These are phyloP conservation scores for Yamadazyma phyllophila DNA, from an alignment of 805 yeast species.

Conservation along the genomic window DNA sequence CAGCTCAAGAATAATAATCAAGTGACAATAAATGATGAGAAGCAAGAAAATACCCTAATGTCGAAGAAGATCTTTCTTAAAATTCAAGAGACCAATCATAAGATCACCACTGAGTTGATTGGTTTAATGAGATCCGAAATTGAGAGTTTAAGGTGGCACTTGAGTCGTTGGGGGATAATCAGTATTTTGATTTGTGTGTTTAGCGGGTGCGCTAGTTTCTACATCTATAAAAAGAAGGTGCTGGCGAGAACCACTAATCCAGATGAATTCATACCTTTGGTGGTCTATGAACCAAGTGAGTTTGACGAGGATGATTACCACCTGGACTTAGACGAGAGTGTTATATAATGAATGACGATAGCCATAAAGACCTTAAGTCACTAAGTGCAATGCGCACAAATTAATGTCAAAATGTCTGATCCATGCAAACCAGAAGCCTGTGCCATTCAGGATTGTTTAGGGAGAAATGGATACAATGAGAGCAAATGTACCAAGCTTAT, in stretches of 20 bases:
- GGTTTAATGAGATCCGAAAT: slow-evolving; percentile 83
- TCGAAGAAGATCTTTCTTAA: slow-evolving; percentile 65
- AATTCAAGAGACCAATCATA: slow-evolving; percentile 80
- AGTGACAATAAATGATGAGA: slow-evolving; percentile 82
- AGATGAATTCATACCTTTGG: slow-evolving; percentile 41
- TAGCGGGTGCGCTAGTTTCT: slow-evolving; percentile 50
- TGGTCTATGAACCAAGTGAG: slow-evolving; percentile 47
- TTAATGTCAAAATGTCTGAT: background rate
- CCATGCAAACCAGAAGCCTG: slow-evolving; percentile 82
- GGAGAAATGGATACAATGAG: slow-evolving; percentile 63
- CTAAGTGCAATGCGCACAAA: background rate
- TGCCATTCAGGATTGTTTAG: slow-evolving; percentile 77
- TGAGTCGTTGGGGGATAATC: slow-evolving; percentile 82
- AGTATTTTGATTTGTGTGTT: slow-evolving; percentile 69
- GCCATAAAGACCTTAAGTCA: slow-evolving; percentile 2
- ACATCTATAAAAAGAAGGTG: slow-evolving; percentile 37
- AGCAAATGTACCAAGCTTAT: slow-evolving; percentile 68
- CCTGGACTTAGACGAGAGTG: slow-evolving; percentile 47
- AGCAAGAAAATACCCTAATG: slow-evolving; percentile 75
- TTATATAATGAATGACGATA: slow-evolving; percentile 8
- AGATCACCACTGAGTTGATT: slow-evolving; percentile 76
- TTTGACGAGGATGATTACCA: slow-evolving; percentile 52
- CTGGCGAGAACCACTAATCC: slow-evolving; percentile 7
- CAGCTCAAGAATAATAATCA: slow-evolving; percentile 69
- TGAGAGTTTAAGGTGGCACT: slow-evolving; percentile 89